Base-by-base conservation (phyloP, 2,329 filamentous ascomycete genomes). In the Bipolaris victoriae region DNA sequence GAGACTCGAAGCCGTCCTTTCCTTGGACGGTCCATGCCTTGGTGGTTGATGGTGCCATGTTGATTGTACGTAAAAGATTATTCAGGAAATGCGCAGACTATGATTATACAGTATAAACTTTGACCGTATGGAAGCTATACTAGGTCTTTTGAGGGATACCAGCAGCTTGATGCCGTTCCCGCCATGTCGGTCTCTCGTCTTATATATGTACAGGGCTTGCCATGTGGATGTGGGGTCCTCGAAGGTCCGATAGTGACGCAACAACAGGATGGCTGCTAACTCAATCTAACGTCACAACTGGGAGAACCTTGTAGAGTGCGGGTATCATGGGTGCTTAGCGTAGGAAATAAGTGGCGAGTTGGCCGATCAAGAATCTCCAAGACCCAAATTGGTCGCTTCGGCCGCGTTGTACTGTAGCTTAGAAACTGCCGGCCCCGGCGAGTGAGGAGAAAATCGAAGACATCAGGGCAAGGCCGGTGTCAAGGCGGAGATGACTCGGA, bases 1-100 rank as follows among this genome's bases (percentile, higher is more conserved):
- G 80, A 40, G 79, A 80, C 45, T 90, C 85, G 66, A 91, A 88
- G 64, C 80, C 84, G 49, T 80, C 82, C 39, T 81, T 78, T 62
- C 81, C 81, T 33, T 78, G 76, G 41, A 89, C 72, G 31, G 73
- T 78, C 87, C 87, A 90, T 71, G 83, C 79, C 67, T 82, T 83
- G 63, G 77, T 79, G n/a, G 79, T 81, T 55, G 78, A 70, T 47
- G 79, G 77, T 53, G 77, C 77, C 72, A 71, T 77, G 43, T 39
- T 55, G 39, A 43, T 15, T 46, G 39, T 49, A 26, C 16, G 35
- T 20, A 20, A 49, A 48, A 16, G 20, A 36, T 5, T 37, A 10
- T 26, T 31, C 1, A n/a, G 24, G 16, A 41, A 22, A 13, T 36
- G 39, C 29, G 41, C 49, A 29, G 46, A 13, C 13, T 58, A 18